Base-by-base conservation (phyloP, 495 filamentous ascomycete genomes). In the Ramalina peruviana region DNA sequence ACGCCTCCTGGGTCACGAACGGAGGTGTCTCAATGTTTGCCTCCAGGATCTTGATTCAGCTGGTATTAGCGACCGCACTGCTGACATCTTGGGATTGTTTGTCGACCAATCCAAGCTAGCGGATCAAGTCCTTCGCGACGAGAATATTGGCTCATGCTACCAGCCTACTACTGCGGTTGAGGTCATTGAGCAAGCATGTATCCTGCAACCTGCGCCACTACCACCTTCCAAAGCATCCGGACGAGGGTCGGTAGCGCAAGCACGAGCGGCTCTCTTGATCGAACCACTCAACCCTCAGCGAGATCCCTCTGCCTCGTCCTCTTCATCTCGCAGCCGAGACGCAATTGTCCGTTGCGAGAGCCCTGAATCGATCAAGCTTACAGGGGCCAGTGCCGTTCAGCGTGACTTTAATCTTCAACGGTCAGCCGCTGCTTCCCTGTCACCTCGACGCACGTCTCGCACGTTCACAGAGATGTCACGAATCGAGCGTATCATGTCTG, bases 401-500 rank as follows among this genome's bases (percentile, higher is more conserved):
- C 45, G 21, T 7, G 45, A 48, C 17, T 48, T 48, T 26, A 48
- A 48, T 37, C 37, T 48, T 23, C 33, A 36, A 15, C 20, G 26
- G 25, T 36, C 45, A 3, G 45, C 30, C 5, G 30, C 30, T 48
- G 23, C 26, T 36, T 6, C 10, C 19, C 15, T 37, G 19, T 26
- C 33, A 37, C 26, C 25, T 4, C 23, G 36, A 37, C 49, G 45
- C 16, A 25, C 40, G 1, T 50, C 54, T 23, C 49, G 40, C 15
- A 36, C 48, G 9, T 43, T 40, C 13, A 47, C 36, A 6, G 54
- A 56, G 13, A 42, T 56, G 1, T 49, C 43, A 16, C 54, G 50
- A 5, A 56, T 56, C 25, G 54, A 56, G 41, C 44, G 46, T 3
- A 56, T 56, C 13, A 56, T 56, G 54, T 53, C 20, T 20, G 44